Evolutionary conservation across 768 basidiomycete species (phyloP).

Genomic region (Lyophyllum atratum): DNA sequence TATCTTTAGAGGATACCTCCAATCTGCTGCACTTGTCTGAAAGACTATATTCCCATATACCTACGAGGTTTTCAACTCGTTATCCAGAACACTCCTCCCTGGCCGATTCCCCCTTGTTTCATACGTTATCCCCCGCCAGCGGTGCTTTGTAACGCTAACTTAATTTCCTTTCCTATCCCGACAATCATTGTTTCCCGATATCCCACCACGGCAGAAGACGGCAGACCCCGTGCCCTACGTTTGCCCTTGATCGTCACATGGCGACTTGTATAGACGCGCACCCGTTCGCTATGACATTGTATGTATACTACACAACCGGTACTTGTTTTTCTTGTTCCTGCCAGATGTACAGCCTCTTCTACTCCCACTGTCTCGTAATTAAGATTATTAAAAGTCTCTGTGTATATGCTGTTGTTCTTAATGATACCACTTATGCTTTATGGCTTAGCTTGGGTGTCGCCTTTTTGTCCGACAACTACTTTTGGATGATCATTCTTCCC

Average conservation of each 20-base stretch:
- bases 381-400: constrained; percentile 1
- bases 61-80: constrained; percentile 5
- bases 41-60: background rate
- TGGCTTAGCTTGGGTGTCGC: background rate
- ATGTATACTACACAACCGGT: constrained; percentile 9
- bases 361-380: constrained; percentile 7
- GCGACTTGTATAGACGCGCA: constrained; percentile 10
- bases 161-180: constrained; percentile 9
- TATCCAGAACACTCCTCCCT: constrained; percentile 2
- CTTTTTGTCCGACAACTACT: background rate
- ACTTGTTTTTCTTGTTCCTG: constrained; percentile 5
- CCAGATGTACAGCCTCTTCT: constrained; percentile 5
- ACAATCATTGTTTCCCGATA: background rate
- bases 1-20: constrained; percentile 73
- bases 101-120: constrained; percentile 7
- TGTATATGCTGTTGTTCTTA: constrained; percentile 7
- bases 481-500: background rate
- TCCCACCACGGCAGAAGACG: background rate
- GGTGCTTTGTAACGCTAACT: constrained; percentile 12
- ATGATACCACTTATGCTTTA: background rate
- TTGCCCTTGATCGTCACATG: background rate
- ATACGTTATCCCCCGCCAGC: constrained; percentile 6
- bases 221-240: constrained; percentile 1
- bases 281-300: constrained; percentile 9
- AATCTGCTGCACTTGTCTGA: constrained; percentile 71